These are phyloP conservation scores for Daedalea quercina DNA, from an alignment of 768 basidiomycete genomes.

Conservation along the genomic window DNA sequence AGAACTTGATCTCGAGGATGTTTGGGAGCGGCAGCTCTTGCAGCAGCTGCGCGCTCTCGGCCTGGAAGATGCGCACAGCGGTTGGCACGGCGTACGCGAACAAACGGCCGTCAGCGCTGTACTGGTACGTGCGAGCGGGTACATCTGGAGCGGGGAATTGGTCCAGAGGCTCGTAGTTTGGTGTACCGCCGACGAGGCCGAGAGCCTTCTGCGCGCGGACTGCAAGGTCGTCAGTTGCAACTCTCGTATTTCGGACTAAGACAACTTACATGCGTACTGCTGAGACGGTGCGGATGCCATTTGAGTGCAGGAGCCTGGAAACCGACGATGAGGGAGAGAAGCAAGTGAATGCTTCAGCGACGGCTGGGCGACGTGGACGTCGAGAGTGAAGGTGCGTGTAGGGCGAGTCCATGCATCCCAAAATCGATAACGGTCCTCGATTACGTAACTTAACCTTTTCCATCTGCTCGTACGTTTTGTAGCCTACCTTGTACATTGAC, in stretches of 20 bases:
- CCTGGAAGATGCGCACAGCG: slow-evolving; percentile 74
- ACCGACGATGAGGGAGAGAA: slow-evolving; percentile 36
- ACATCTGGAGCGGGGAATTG: slow-evolving; percentile 63
- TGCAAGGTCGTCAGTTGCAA: slow-evolving; percentile 26
- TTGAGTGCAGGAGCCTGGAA: slow-evolving; percentile 16
- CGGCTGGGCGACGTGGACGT: slow-evolving; percentile 12
- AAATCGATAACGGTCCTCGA: background rate
- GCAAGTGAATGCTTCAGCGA: slow-evolving; percentile 77
- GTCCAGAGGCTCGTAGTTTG: slow-evolving; percentile 61
- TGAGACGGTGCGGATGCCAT: slow-evolving; percentile 75
- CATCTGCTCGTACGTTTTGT: background rate
- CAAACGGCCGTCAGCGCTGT: slow-evolving; percentile 82
- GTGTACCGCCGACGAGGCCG: slow-evolving; percentile 78
- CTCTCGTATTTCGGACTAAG: background rate
- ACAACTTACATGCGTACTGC: slow-evolving; percentile 76
- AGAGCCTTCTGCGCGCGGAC: slow-evolving; percentile 94
- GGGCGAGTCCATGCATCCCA: background rate
- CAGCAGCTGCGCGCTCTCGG: slow-evolving; percentile 65
- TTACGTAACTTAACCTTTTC: background rate
- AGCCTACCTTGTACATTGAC: too few species aligned
- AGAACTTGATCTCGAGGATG: slow-evolving; percentile 83
- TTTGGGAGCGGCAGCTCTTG: slow-evolving; percentile 70
- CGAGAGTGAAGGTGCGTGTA: background rate
- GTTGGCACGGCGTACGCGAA: slow-evolving; percentile 79
- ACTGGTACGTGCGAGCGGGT: slow-evolving; percentile 68